phyloP scores from a whole-genome alignment of 306 rosid species.

The Quercus gilva region DNA sequence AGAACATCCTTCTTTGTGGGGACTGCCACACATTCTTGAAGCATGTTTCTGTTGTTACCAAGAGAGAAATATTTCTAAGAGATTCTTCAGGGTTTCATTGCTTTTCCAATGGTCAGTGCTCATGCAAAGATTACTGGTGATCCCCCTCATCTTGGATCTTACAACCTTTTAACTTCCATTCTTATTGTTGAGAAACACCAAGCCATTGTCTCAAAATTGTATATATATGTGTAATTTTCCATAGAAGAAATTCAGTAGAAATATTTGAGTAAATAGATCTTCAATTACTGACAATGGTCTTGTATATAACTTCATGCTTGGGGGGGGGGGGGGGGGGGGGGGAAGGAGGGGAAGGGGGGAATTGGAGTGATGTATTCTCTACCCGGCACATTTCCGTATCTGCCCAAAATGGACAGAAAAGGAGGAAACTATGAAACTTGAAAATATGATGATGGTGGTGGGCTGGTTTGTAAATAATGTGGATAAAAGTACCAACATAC shows the following conservation, averaged over 20 bases:
- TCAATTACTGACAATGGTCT: background rate
- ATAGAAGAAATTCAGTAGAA: background rate
- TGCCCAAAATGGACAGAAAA: too few relatives aligned
- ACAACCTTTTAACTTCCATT: background rate
- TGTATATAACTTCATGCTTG: background rate
- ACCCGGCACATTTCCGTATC: too few relatives aligned
- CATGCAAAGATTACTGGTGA: conserved; percentile 75
- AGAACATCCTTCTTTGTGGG: conserved; percentile 79
- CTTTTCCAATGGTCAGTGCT: conserved; percentile 74
- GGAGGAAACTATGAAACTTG: too few relatives aligned
- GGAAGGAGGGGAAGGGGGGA: too few relatives aligned
- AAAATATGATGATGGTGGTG: too few relatives aligned
- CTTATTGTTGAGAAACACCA: background rate
- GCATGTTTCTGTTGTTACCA: conserved; percentile 54
- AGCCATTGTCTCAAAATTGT: background rate
- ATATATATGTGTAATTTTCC: background rate
- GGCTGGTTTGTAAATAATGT: too few relatives aligned
- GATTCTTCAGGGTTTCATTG: conserved; percentile 88
- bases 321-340: too few relatives aligned
- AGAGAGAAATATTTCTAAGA: conserved; percentile 58
- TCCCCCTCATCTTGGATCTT: background rate
- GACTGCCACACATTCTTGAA: conserved; percentile 84
- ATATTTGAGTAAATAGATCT: background rate
- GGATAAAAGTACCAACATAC: too few relatives aligned
- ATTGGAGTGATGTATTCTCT: too few relatives aligned